A percentile compares a stretch with the other conserved stretches of the same genome.
These are phyloP conservation scores for Penicillium brasilianum DNA, from an alignment of 2,329 filamentous ascomycete species.

Conservation along the genomic window DNA sequence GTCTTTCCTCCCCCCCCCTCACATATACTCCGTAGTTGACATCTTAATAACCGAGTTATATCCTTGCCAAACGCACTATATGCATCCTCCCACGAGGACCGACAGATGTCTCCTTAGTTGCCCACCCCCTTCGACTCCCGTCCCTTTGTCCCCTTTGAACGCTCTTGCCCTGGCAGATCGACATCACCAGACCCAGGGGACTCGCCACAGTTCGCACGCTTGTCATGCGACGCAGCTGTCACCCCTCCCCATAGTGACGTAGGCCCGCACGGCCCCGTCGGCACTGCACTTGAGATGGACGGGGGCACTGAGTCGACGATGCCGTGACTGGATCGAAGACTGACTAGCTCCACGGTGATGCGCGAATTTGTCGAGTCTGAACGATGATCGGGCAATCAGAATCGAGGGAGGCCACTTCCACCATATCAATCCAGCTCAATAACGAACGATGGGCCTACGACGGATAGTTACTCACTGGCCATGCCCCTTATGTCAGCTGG, in stretches of 20 bases:
- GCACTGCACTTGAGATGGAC: neutral
- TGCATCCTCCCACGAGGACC: neutral
- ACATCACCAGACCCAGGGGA: constrained; percentile 14
- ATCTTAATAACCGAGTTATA: constrained; percentile 1
- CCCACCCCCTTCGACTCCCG: neutral
- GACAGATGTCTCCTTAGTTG: neutral
- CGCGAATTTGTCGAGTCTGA: neutral
- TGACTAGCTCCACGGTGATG: neutral
- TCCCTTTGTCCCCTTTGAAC: neutral
- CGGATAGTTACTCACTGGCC: too few relatives aligned
- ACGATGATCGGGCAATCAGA: too few relatives aligned
- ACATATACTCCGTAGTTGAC: neutral
- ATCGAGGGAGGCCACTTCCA: too few relatives aligned
- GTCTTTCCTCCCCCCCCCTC: neutral
- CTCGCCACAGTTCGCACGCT: constrained; percentile 10
- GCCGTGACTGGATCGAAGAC: constrained; percentile 6
- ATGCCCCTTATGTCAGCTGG: too few relatives aligned
- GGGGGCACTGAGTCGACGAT: neutral
- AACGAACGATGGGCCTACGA: too few relatives aligned
- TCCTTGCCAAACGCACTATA: neutral
- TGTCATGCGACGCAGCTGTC: constrained; percentile 11
- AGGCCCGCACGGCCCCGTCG: constrained; percentile 3
- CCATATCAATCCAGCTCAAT: too few relatives aligned
- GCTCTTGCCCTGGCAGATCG: constrained; percentile 7
- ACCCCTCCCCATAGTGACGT: constrained; percentile 7